Conservation (phyloP, 805 yeast species). For the Wickerhamomyces rabaulensis region DNA sequence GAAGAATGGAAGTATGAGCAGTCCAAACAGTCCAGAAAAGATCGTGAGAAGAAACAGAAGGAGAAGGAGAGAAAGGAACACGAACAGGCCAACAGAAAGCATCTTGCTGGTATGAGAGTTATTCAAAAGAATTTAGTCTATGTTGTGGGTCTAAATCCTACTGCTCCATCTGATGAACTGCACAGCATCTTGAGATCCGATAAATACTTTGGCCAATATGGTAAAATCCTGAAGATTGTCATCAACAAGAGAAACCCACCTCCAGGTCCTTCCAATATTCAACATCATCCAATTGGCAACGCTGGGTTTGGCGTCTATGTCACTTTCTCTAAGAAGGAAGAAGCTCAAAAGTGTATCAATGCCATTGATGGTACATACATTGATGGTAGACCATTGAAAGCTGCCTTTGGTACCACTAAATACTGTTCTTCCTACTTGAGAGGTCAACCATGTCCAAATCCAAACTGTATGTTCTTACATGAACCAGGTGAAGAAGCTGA, state of each 20-base stretch:
- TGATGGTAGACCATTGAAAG: slow-evolving; percentile 85
- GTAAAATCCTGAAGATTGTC: slow-evolving; percentile 89
- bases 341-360: slow-evolving; percentile 88
- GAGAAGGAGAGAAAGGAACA: slow-evolving; percentile 91
- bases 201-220: slow-evolving; percentile 97
- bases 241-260: slow-evolving; percentile 70
- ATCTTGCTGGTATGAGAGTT: slow-evolving; percentile 95
- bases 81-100: slow-evolving; percentile 76
- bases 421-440: slow-evolving; percentile 95
- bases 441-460: slow-evolving; percentile 96
- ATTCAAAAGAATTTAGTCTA: slow-evolving; percentile 95
- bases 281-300: slow-evolving; percentile 28
- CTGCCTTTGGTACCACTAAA: slow-evolving; percentile 98
- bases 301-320: slow-evolving; percentile 94
- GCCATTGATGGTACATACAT: slow-evolving; percentile 90
- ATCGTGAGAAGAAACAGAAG: slow-evolving; percentile 73
- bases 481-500: slow-evolving; percentile 99
- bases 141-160: slow-evolving; percentile 91
- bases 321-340: slow-evolving; percentile 88
- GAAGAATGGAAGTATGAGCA: slow-evolving; percentile 85
- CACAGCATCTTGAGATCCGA: slow-evolving; percentile 81
- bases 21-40: slow-evolving; percentile 72
- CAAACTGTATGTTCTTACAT: slow-evolving; percentile 97
- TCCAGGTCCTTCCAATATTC: slow-evolving; percentile 17
- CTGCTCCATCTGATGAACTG: slow-evolving; percentile 72